These are phyloP conservation scores for Penicillium aurantiogriseum DNA, from an alignment of 2,329 filamentous ascomycete genomes.

Conservation along the genomic window DNA sequence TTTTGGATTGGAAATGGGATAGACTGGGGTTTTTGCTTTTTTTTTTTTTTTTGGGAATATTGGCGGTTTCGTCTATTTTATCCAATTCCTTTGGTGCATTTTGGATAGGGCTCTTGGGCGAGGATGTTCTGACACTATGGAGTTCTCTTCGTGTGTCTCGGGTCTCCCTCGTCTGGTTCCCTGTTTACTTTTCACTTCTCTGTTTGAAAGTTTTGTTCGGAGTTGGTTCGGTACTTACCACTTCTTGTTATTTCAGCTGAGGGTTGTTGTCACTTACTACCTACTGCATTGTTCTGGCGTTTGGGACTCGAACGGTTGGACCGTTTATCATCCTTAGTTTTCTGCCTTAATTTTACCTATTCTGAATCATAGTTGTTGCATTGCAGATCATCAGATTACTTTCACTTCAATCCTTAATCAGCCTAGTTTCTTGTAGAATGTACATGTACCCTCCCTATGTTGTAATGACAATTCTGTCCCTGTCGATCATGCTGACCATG, in stretches of 20 bases:
- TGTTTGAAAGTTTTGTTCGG: slow-evolving; percentile 1
- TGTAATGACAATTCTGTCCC: no score
- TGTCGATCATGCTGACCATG: no score
- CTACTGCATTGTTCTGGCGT: slow-evolving; percentile 33
- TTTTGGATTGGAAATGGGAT: slow-evolving; percentile 22
- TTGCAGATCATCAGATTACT: background rate
- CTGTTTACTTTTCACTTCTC: slow-evolving; percentile 2
- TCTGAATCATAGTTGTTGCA: background rate
- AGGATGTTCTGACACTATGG: background rate
- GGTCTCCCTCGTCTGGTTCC: background rate
- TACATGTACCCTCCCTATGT: no score
- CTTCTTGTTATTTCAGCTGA: slow-evolving; percentile 20
- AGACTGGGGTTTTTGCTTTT: slow-evolving; percentile 20
- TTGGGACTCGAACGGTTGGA: slow-evolving; percentile 16
- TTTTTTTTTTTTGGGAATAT: slow-evolving; percentile 16
- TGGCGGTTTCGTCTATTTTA: slow-evolving; percentile 3
- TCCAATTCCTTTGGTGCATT: slow-evolving; percentile 8
- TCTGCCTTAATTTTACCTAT: background rate
- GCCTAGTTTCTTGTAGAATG: background rate
- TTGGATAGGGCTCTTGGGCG: background rate
- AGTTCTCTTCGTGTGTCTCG: background rate
- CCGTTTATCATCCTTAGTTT: background rate
- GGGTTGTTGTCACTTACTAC: slow-evolving; percentile 14
- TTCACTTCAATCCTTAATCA: background rate
- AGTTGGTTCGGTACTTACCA: slow-evolving; percentile 13